phyloP scores from a whole-genome alignment of 2,329 filamentous ascomycete genomes.

The Leptosphaerulina australis region DNA sequence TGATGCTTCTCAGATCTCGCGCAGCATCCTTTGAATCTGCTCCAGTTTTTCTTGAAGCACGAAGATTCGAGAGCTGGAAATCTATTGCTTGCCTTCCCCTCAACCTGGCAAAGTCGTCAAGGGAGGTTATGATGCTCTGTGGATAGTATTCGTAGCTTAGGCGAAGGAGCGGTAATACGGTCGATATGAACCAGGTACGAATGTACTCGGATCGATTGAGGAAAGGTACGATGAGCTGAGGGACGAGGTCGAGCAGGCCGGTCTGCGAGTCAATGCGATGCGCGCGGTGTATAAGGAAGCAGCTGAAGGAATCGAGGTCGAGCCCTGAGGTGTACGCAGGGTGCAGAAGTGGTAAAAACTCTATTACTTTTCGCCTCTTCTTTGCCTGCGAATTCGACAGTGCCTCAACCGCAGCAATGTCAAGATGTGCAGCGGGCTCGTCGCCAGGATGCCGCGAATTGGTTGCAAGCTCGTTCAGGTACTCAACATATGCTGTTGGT shows the following conservation, averaged over 20 bases:
- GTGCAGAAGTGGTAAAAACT: slow-evolving; percentile 63
- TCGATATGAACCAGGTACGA: slow-evolving; percentile 71
- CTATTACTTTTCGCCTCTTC: slow-evolving; percentile 68
- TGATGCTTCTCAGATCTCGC: slow-evolving; percentile 69
- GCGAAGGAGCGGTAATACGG: slow-evolving; percentile 70
- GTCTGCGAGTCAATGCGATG: slow-evolving; percentile 73
- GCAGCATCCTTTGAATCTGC: slow-evolving; percentile 53
- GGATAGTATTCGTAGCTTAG: slow-evolving; percentile 74
- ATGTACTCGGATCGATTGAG: slow-evolving; percentile 66
- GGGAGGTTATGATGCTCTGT: slow-evolving; percentile 57
- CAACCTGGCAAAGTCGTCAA: slow-evolving; percentile 68
- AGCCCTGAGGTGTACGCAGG: slow-evolving; percentile 56
- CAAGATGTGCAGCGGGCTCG: slow-evolving; percentile 50
- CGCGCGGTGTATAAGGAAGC: slow-evolving; percentile 71
- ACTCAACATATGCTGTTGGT: slow-evolving; percentile 66
- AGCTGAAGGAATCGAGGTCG: slow-evolving; percentile 61
- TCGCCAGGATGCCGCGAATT: slow-evolving; percentile 54
- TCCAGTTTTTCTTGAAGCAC: slow-evolving; percentile 15
- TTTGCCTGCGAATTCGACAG: slow-evolving; percentile 68
- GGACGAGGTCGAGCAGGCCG: slow-evolving; percentile 72
- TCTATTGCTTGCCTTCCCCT: slow-evolving; percentile 65
- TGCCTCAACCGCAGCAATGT: slow-evolving; percentile 62
- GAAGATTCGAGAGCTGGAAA: slow-evolving; percentile 58
- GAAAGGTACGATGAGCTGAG: slow-evolving; percentile 72
- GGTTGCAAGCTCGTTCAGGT: slow-evolving; percentile 64